Conservation (phyloP, 1,284 basidiomycete genomes). For the Apiotrichum gamsii region DNA sequence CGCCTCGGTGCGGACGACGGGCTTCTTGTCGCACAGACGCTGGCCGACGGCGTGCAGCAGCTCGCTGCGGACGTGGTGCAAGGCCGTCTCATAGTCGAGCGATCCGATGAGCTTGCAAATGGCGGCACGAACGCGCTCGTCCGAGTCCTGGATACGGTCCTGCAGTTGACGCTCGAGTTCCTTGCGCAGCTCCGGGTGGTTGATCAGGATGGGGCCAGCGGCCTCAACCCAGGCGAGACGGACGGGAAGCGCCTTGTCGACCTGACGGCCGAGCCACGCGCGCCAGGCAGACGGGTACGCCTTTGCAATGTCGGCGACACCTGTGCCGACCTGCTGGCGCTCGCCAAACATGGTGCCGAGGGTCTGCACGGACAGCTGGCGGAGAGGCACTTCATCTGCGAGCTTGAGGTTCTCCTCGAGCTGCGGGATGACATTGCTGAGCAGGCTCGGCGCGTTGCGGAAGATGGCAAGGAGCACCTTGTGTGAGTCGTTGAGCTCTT, state of each 20-base stretch:
- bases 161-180: slow-evolving; percentile 66
- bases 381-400: slow-evolving; percentile 61
- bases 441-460: slow-evolving; percentile 68
- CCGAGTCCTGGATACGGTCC: slow-evolving; percentile 73
- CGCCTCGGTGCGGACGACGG: slow-evolving; percentile 74
- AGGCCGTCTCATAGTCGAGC: slow-evolving; percentile 81
- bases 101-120: slow-evolving; percentile 74
- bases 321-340: slow-evolving; percentile 55
- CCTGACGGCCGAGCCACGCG: slow-evolving; percentile 71
- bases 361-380: slow-evolving; percentile 71
- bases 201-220: slow-evolving; percentile 57
- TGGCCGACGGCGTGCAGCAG: slow-evolving; percentile 63
- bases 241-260: slow-evolving; percentile 67
- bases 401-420: slow-evolving; percentile 84
- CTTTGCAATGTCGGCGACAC: slow-evolving; percentile 56
- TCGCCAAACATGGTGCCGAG: slow-evolving; percentile 85
- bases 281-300: slow-evolving; percentile 82
- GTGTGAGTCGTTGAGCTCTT: slow-evolving; percentile 58
- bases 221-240: slow-evolving; percentile 74
- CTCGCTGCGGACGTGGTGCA: slow-evolving; percentile 68
- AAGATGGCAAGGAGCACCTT: slow-evolving; percentile 79
- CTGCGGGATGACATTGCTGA: slow-evolving; percentile 86
- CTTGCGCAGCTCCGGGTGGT: slow-evolving; percentile 62
- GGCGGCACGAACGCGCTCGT: slow-evolving; percentile 83
- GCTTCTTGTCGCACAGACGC: slow-evolving; percentile 78